Evolutionary conservation across 345 rosid genomes (phyloP), one percentile per base, ranked within the genome.

Genomic region (Gossypium herbaceum): DNA sequence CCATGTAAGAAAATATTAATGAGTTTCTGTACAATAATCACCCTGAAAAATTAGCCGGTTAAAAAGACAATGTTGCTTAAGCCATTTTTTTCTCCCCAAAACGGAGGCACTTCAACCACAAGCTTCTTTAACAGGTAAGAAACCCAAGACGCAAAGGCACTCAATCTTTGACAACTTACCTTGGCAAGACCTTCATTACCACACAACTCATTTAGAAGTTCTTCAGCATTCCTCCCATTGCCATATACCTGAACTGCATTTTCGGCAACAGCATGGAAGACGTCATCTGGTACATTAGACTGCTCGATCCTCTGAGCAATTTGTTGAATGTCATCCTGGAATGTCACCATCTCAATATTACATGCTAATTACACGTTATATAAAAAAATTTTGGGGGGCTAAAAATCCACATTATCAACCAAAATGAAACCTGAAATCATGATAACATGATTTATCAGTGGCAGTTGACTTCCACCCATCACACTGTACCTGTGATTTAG

Each of bases 201-300:
- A 83, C 90, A 76, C 57, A 94, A 79, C 76, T 83, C 96, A 61
- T 75, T 73, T 77, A 83, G 77, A 72, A 86, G 81, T 67, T 86
- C 88, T 41, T 84, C 86, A 60, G 82, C 54, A 68, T 66, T 82
- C 66, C 68, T 61, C 29, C 68, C 81, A 69, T 59, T 67, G 41
- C 77, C 84, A 43, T 73, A 79, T 76, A 81, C 20, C 68, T 41
- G 80, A 34, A 79, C 88, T 51, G 96, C 93, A 72, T 71, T 88
- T 72, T 86, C 91, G 2, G 82, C 88, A 62, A 92, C 79, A 24
- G 88, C 84, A 55, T 57, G 88, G 75, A 91, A 94, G 45, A 92
- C 82, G 77, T 87, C 90, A 48, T 27, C 81, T 1, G 96, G 93
- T 20, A 87, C 63, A 77, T 79, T 81, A 11, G 76, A 80, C 34